Evolutionary conservation across 2,329 filamentous ascomycete species (phyloP), one percentile per base, ranked within the genome.

Genomic region (Aspergillus viridinutans): DNA sequence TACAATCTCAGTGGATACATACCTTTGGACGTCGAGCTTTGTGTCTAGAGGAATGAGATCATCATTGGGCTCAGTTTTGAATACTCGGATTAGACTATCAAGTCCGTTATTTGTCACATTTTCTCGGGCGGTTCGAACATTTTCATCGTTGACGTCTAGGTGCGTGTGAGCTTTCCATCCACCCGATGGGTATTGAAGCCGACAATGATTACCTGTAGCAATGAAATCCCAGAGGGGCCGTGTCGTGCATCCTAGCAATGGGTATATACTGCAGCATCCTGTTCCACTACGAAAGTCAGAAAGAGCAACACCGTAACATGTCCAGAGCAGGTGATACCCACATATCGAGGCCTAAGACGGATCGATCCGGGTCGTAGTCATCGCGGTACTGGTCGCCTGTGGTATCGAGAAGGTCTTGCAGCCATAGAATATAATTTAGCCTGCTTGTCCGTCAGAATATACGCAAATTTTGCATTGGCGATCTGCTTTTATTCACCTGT

Each of bases 191-290:
- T 7, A 5, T 9, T 3, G 14, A 26, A 49, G 32, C 14, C 32
- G 32, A n/a, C 77, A 12, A 26, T 23, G 12, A 12, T 51, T 66
- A 81, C 81, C 81, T 53, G 88, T 91, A 1, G 84, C 89, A 32
- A 87, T 72, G 62, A 92, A 92, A 1, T 75, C 80, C 92, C 92
- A 97, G 3, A 71, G 74, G 1, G 83, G 80, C 0, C 90, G 82
- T 58, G 88, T 83, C 0, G 80, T 73, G 64, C 89, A 90, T 21
- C 87, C 90, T 1, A 99, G 81, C 1, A 97, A 82, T 2, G 92
- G 89, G 69, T 97, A 99, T 65, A 99, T 96, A 65, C 88, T 88
- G 64, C 90, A 95, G 17, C 93, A 90, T 1, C 94, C 94, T 1
- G 92, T 95, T 43, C 94, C 94, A 60, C 83, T 85, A 49, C 8